Base-by-base conservation (phyloP, 768 basidiomycete genomes). In the Russula dissimulans region DNA sequence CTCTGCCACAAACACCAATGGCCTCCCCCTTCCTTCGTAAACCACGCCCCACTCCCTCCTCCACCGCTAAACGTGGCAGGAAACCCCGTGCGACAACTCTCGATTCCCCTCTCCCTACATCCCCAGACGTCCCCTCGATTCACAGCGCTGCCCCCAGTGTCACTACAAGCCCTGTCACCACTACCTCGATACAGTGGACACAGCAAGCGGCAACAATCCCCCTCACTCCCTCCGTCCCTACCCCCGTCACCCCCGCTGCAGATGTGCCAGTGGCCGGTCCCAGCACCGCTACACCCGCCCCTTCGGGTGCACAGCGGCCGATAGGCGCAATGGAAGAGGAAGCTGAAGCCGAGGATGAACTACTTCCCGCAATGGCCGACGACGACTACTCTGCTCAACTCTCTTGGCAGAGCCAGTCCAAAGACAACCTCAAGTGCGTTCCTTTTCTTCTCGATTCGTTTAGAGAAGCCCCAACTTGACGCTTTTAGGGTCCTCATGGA, bases 361-460 rank as follows among this genome's bases (percentile, higher is more conserved):
- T 89, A 45, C 69, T 90, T 38, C 87, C 88, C 46, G 87, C 86
- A 8, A 91, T 91, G 89, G 89, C 89, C 1, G 90, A 92, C 62
- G 90, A 91, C 62, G 90, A 91, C 64, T 91, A 90, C 70, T 89
- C 89, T 11, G 87, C 88, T 1, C 90, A 91, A 66, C 69, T 86
- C 56, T 85, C 85, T 4, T 91, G 84, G 82, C 86, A 91, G 73
- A 90, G 87, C 63, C 89, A 91, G 75, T 89, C 89, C 47, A 91
- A 91, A 66, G 89, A 89, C 69, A 91, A 92, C 69, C 74, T 91
- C 32, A 91, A 89, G 89, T 91, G 59, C 49, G 75, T 67, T 65
- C 5, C 6, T 42, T 66, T 47, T 32, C 31, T 29, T 14, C 34
- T 17, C 32, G 15, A 41, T 17, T 61, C 22, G 22, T 26, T 26